Base-by-base conservation (phyloP, 2,329 filamentous ascomycete genomes). In the Parastagonospora avenae region DNA sequence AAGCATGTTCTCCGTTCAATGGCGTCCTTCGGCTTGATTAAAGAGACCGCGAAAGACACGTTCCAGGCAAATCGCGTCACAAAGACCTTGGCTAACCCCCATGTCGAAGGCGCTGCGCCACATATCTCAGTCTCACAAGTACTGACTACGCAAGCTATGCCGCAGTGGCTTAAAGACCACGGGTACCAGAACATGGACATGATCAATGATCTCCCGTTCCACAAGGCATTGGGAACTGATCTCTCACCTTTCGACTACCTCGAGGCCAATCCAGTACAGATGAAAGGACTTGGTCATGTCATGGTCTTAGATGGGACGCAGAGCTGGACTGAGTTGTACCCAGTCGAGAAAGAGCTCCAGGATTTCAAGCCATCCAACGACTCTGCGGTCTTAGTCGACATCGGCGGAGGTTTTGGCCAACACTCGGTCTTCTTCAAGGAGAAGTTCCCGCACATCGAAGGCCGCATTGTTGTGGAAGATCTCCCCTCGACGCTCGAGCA, bases 1-100 rank as follows among this genome's bases (percentile, higher is more conserved):
- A 57, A 62, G 24, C 70, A 72, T 33, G 52, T 76, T 10, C 51
- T 76, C 6, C 66, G 73, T 30, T 68, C 66, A 38, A 60, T 72
- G 29, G 66, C 66, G 11, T 60, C 73, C 1, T 68, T 67, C 42
- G 63, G 65, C 10, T 41, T 69, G 12, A 64, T 74, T 41, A 35
- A 47, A 5, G 70, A 76, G 55, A 58, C 60, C 0, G 53, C 36
- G 4, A 56, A 62, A 29, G 62, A 72, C 55, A 52, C 44, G 0
- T 76, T 67, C 36, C 43, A 53, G 2, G 61, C 70, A 19, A 74
- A 66, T 47, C 57, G 63, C 16, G 54, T 63, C 8, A 74, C 73
- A 1, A 53, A 59, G 8, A 39, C 52, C 3, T 54, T 75, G 2
- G 61, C 68, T 1, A 57, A 68, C 9, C 56, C 61, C 0, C 57